Evolutionary conservation across 2,329 filamentous ascomycete species (phyloP), one percentile per base, ranked within the genome.

Genomic region (Aureobasidium namibiae): DNA sequence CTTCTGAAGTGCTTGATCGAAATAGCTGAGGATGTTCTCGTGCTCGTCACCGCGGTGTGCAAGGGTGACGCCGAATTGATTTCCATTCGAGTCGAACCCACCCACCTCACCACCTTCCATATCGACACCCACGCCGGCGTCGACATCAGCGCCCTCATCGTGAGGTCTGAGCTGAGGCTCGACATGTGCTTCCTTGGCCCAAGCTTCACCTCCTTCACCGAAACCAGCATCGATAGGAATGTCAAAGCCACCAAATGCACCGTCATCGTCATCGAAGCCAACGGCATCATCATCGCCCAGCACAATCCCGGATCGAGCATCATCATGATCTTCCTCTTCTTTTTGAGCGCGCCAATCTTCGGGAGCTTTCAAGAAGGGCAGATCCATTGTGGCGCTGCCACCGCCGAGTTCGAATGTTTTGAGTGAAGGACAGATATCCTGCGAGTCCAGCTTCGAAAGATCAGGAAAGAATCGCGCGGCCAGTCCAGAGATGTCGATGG

Each of bases 11-110:
- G 92, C 92, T 68, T 96, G 90, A 72, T 99, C 94, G 69, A 99
- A 99, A 76, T 97, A 99, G 69, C 89, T 88, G n/a, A 99, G 81
- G 60, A 99, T 96, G 67, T 96, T 92, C 66, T 97, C 90, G 69
- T 96, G 91, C 53, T 80, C 80, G 58, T 84, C 84, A 16, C 79
- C 76, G 10, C 68, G 66, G 65, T 88, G 87, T 41, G 83, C 83
- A 76, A 96, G 84, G n/a, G 88, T 88, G 8, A 96, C 82, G 24
- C 87, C 80, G 69, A 90, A 96, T 63, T 89, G 83, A 38, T 85
- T 86, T 54, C 84, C 83, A 34, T 66, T 63, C 16, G 82, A 78
- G 61, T 87, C 85, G 61, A 87, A 83, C 6, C 76, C 78, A 9
- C 75, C 78, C 10, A 75, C 82, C 67, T 70, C 82, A 14, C 42